A percentile compares a stretch with the other conserved stretches of the same genome.
Evolutionary conservation across 179 eudicot genomes (phyloP).

Genomic region (Kewa caespitosa): DNA sequence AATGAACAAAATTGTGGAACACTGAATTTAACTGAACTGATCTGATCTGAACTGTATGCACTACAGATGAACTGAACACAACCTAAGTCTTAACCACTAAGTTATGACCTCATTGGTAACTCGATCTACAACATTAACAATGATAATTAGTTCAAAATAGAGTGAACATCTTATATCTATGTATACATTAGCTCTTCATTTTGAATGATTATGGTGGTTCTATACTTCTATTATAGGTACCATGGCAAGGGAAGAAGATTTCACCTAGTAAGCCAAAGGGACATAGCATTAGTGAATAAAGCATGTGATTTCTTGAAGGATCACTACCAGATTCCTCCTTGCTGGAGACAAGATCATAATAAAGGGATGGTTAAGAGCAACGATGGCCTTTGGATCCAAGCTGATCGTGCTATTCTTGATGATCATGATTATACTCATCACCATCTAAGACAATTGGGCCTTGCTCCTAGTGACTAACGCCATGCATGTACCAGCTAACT

Average conservation of each 20-base stretch:
- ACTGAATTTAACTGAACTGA: no score
- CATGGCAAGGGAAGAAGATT: conserved; percentile 62
- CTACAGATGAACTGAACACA: no score
- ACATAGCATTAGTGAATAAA: conserved; percentile 84
- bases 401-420: conserved; percentile 52
- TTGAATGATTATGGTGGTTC: no score
- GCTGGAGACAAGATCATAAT: conserved; percentile 76
- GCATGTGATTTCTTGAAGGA: conserved; percentile 66
- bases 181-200: no score
- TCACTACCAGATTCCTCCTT: conserved; percentile 63
- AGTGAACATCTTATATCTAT: no score
- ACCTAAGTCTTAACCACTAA: no score
- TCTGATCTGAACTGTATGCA: no score
- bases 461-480: neutral
- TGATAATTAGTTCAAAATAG: no score
- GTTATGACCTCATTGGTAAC: no score
- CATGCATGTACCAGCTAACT: no score
- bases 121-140: no score
- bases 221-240: conserved; percentile 47
- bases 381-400: conserved; percentile 81
- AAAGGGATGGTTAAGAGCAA: conserved; percentile 65
- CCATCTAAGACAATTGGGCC: conserved; percentile 44
- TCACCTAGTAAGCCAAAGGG: conserved; percentile 46
- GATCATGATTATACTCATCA: conserved; percentile 40
- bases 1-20: no score